phyloP scores from a whole-genome alignment of 2,329 filamentous ascomycete species.

The Tolypocladium ophioglossoides region DNA sequence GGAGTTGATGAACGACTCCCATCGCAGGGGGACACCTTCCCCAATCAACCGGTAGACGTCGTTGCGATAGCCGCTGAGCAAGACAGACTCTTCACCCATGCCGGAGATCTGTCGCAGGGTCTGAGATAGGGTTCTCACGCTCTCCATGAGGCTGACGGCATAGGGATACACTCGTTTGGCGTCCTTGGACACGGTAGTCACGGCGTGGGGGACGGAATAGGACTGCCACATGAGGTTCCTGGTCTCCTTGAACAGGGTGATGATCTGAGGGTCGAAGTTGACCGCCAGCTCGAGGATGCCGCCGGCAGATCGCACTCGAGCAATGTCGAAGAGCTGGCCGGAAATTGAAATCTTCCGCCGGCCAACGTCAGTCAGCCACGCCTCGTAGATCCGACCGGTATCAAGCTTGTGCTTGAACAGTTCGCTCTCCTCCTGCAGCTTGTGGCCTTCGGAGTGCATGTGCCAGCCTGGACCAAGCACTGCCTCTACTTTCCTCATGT shows the following conservation, averaged over 20 bases:
- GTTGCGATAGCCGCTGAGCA: slow-evolving; percentile 85
- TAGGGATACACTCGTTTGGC: slow-evolving; percentile 98
- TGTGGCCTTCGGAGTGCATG: slow-evolving; percentile 87
- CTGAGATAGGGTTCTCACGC: slow-evolving; percentile 85
- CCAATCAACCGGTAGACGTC: slow-evolving; percentile 74
- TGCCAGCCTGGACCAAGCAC: slow-evolving; percentile 93
- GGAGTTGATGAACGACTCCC: slow-evolving; percentile 96
- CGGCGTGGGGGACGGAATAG: slow-evolving; percentile 85
- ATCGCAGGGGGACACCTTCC: slow-evolving; percentile 83
- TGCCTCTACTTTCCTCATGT: slow-evolving; percentile 99
- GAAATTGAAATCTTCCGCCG: slow-evolving; percentile 83
- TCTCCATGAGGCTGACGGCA: slow-evolving; percentile 97
- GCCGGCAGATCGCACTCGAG: slow-evolving; percentile 78
- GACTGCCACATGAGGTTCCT: slow-evolving; percentile 92
- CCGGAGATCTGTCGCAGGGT: slow-evolving; percentile 73
- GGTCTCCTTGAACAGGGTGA: slow-evolving; percentile 97
- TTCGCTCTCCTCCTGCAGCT: slow-evolving; percentile 81
- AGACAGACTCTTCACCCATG: slow-evolving; percentile 78
- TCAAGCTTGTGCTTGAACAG: slow-evolving; percentile 95
- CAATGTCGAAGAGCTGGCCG: slow-evolving; percentile 84
- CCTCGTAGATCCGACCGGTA: slow-evolving; percentile 86
- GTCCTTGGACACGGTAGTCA: slow-evolving; percentile 94
- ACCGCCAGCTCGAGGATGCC: slow-evolving; percentile 81
- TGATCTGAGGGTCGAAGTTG: slow-evolving; percentile 96
- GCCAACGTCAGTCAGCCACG: slow-evolving; percentile 87